Evolutionary conservation across 768 basidiomycete species (phyloP).

Genomic region (Leccinum arenicola): DNA sequence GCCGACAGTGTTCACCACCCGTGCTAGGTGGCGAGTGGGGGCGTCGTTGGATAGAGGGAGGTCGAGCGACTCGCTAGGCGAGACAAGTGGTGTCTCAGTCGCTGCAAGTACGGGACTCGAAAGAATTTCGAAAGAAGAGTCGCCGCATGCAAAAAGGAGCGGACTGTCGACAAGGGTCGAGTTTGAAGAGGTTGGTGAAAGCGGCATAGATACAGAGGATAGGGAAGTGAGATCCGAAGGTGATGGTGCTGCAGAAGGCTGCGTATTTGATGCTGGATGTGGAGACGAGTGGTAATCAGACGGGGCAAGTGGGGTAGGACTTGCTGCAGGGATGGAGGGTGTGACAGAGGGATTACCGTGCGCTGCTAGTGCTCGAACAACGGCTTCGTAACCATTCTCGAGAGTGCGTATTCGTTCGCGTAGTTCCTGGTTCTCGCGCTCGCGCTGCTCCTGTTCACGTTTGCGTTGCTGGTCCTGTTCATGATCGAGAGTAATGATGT

Average conservation of each 20-base stretch:
- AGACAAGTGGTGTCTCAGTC: constrained; percentile 29
- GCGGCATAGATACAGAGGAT: constrained; percentile 33
- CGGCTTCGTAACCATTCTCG: constrained; percentile 79
- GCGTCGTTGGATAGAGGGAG: constrained; percentile 39
- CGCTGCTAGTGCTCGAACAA: constrained; percentile 68
- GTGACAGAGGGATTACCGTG: constrained; percentile 43
- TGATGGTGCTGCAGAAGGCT: constrained; percentile 21
- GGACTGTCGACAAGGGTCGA: constrained; percentile 38
- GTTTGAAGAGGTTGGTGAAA: constrained; percentile 43
- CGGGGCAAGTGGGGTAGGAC: constrained; percentile 4
- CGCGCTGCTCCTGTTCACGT: constrained; percentile 41
- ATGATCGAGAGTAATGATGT: constrained; percentile 23
- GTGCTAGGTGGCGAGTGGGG: constrained; percentile 97
- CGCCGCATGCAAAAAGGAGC: constrained; percentile 23
- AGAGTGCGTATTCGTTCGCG: constrained; percentile 74
- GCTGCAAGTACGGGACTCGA: constrained; percentile 36
- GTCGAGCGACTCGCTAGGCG: constrained; percentile 28
- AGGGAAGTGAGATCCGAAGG: constrained; percentile 22
- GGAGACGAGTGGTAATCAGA: constrained; percentile 23
- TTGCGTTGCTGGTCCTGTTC: constrained; percentile 33
- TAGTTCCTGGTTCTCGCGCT: constrained; percentile 71
- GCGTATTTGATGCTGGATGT: constrained; percentile 21
- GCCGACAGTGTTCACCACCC: constrained; percentile 80
- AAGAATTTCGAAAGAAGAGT: constrained; percentile 31
- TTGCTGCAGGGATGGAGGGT: constrained; percentile 15